phyloP scores from a whole-genome alignment of 1,284 basidiomycete species.

The Tilletia walkeri region DNA sequence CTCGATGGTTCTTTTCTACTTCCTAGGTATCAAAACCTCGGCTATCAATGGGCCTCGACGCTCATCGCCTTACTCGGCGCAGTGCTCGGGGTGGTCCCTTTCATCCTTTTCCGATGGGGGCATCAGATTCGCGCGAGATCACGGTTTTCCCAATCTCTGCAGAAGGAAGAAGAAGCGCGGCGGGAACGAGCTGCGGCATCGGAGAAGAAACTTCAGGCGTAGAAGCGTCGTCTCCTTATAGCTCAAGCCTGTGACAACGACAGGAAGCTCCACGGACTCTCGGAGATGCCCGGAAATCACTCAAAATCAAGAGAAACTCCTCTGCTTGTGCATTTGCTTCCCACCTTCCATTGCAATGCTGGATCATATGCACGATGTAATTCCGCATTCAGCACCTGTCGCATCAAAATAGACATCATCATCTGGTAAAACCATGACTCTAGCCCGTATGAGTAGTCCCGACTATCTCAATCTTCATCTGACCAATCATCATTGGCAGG shows the following conservation, averaged over 20 bases:
- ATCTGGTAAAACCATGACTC: too few species aligned
- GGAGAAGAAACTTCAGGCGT: not conserved
- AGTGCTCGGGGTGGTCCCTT: conserved; percentile 45
- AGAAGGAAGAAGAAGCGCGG: not conserved
- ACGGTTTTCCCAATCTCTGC: conserved; percentile 27
- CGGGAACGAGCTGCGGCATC: not conserved
- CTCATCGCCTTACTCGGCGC: conserved; percentile 42
- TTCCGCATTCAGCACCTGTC: too few species aligned
- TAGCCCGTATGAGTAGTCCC: too few species aligned
- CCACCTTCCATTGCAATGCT: too few species aligned
- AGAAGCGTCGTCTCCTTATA: too few species aligned
- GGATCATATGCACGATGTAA: too few species aligned
- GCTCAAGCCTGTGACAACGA: too few species aligned
- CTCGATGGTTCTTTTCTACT: conserved; percentile 52
- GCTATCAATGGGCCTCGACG: conserved; percentile 46
- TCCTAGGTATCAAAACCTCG: conserved; percentile 40
- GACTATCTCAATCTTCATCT: not conserved
- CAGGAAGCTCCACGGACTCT: too few species aligned
- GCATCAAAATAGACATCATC: too few species aligned
- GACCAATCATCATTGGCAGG: conserved; percentile 24
- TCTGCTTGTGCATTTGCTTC: too few species aligned
- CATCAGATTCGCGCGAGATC: conserved; percentile 33
- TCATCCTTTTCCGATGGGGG: conserved; percentile 44
- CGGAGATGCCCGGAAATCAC: too few species aligned
- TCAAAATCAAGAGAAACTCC: too few species aligned